Percentiles rank a stretch among this genome's conserved stretches.
These are phyloP conservation scores for Galerina marginata DNA, from an alignment of 768 basidiomycete species.

Conservation along the genomic window DNA sequence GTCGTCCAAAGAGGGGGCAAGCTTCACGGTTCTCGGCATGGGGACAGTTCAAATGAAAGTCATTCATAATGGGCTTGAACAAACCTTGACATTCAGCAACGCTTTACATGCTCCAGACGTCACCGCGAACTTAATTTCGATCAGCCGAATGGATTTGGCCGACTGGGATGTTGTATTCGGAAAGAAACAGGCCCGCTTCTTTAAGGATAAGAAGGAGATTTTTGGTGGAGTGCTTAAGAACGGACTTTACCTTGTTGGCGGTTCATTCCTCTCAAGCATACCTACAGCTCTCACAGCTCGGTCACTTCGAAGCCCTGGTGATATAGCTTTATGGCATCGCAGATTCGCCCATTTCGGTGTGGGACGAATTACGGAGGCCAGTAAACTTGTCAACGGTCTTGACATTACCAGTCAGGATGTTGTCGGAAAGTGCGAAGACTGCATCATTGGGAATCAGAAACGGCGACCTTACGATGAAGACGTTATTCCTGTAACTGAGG, in stretches of 20 bases:
- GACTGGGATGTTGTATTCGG: conserved; percentile 11
- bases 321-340: conserved; percentile 5
- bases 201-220: not conserved
- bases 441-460: conserved; percentile 17
- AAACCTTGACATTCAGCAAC: conserved; percentile 6
- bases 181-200: not conserved
- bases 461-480: conserved; percentile 9
- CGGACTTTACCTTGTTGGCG: conserved; percentile 5
- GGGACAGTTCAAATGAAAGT: conserved; percentile 10
- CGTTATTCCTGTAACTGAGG: not conserved
- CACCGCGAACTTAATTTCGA: conserved; percentile 13
- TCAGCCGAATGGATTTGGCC: conserved; percentile 5
- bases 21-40: conserved; percentile 8
- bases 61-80: not conserved
- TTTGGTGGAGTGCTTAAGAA: conserved; percentile 5
- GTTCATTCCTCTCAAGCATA: not conserved
- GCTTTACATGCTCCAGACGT: conserved; percentile 17
- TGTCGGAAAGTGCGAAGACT: conserved; percentile 15
- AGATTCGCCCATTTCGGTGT: conserved; percentile 10
- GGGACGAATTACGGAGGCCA: not conserved
- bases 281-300: conserved; percentile 1
- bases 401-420: not conserved
- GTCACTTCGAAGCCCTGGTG: not conserved
- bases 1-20: conserved; percentile 10
- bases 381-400: conserved; percentile 1